A percentile compares a stretch with the other conserved stretches of the same genome.
Evolutionary conservation across 257 asterid genomes (phyloP).

Genomic region (Asclepias syriaca): DNA sequence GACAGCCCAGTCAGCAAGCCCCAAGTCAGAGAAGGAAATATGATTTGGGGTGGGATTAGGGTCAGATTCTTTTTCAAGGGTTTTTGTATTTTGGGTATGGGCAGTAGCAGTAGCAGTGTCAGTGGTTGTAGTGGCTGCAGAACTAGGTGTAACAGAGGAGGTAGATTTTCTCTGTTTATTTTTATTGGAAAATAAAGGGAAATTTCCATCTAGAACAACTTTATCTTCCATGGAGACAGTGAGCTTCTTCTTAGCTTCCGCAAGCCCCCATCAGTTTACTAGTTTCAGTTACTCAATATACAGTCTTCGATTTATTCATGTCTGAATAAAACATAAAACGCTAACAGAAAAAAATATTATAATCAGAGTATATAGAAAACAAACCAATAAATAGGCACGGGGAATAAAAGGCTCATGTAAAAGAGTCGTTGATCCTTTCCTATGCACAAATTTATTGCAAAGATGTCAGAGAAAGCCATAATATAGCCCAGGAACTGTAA

Average conservation of each 20-base stretch:
- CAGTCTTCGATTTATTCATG: background rate
- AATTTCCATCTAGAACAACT: slow-evolving; percentile 33
- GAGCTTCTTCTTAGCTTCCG: background rate
- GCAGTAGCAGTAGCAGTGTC: background rate
- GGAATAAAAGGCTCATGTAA: background rate
- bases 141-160: background rate
- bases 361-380: background rate
- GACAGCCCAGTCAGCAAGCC: slow-evolving; percentile 79
- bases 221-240: slow-evolving; percentile 28
- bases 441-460: background rate
- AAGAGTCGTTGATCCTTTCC: background rate
- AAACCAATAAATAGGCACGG: background rate
- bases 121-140: slow-evolving; percentile 5
- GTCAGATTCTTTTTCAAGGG: slow-evolving; percentile 49
- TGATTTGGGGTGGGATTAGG: slow-evolving; percentile 48
- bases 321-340: background rate
- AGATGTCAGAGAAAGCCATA: background rate
- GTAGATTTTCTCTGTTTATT: slow-evolving; percentile 12
- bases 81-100: slow-evolving; percentile 10
- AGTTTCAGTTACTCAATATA: background rate
- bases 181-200: slow-evolving; percentile 55
- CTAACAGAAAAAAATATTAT: background rate
- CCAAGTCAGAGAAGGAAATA: slow-evolving; percentile 64
- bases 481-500: background rate
- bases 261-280: background rate